Conservation (phyloP, 768 basidiomycete species). For the Trametopsis cervina region DNA sequence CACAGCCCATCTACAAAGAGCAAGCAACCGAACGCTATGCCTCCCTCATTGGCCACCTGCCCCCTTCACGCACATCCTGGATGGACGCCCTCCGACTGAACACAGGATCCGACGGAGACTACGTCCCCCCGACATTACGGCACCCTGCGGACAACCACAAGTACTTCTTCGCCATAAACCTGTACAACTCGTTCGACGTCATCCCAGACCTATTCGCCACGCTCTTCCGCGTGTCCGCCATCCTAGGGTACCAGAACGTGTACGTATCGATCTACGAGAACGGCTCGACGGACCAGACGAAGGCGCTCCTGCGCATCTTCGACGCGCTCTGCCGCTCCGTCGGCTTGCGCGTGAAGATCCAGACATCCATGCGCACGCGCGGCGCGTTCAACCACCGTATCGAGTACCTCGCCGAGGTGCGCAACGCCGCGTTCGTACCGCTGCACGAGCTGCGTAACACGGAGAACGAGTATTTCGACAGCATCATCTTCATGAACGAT, state of each 20-base stretch:
- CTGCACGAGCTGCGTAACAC: conserved; percentile 89
- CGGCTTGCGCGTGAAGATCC: conserved; percentile 89
- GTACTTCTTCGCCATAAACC: conserved; percentile 98
- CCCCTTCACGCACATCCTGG: conserved; percentile 55
- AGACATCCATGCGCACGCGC: conserved; percentile 85
- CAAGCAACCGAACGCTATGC: conserved; percentile 85
- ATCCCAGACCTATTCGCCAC: conserved; percentile 97
- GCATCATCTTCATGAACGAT: conserved; percentile 99
- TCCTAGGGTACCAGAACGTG: conserved; percentile 96
- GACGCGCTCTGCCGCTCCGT: conserved; percentile 86
- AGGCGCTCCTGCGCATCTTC: conserved; percentile 91
- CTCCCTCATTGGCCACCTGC: conserved; percentile 72
- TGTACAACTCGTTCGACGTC: conserved; percentile 99
- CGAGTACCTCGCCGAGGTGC: conserved; percentile 99
- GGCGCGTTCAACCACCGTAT: conserved; percentile 99
- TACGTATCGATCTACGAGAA: conserved; percentile 99
- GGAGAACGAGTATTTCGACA: conserved; percentile 92
- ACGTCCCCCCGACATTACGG: conserved; percentile 26
- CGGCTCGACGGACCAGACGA: conserved; percentile 98
- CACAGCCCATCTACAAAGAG: conserved; percentile 78
- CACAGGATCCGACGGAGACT: conserved; percentile 33
- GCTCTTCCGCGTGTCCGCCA: conserved; percentile 85
- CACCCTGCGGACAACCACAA: conserved; percentile 69
- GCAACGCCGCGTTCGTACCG: conserved; percentile 94
- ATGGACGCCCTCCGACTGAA: conserved; percentile 45